phyloP scores from a whole-genome alignment of 495 filamentous ascomycete species.

The Aspergillus taichungensis region DNA sequence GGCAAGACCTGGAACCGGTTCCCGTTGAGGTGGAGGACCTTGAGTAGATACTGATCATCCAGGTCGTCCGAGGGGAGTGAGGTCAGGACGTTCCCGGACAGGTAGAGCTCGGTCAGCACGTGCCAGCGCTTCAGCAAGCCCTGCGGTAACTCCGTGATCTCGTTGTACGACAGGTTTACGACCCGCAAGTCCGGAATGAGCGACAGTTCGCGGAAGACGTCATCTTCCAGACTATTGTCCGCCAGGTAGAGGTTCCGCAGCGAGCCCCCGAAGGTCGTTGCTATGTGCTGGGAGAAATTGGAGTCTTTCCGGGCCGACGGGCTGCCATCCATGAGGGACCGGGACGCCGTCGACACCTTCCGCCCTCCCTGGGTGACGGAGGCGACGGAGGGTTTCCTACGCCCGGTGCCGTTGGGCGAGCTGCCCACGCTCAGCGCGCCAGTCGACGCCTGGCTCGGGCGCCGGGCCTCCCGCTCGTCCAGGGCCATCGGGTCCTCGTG shows the following conservation, averaged over 20 bases:
- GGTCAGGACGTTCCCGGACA: constrained; percentile 91
- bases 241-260: constrained; percentile 79
- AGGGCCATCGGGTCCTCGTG: constrained; percentile 68
- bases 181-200: constrained; percentile 77
- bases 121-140: constrained; percentile 81
- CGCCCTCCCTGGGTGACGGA: constrained; percentile 64
- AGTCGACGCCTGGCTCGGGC: constrained; percentile 77
- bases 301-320: constrained; percentile 77
- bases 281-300: constrained; percentile 59
- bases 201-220: constrained; percentile 83
- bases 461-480: constrained; percentile 53
- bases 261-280: constrained; percentile 77
- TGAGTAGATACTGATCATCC: constrained; percentile 75
- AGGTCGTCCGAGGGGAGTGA: constrained; percentile 90
- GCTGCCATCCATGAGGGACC: constrained; percentile 51
- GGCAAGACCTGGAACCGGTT: constrained; percentile 97
- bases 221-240: constrained; percentile 88
- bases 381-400: constrained; percentile 72
- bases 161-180: constrained; percentile 92
- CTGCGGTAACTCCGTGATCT: constrained; percentile 82
- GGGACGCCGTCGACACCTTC: constrained; percentile 76
- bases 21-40: constrained; percentile 87
- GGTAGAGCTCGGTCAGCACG: constrained; percentile 80
- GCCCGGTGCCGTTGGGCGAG: constrained; percentile 51
- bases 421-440: constrained; percentile 65